Conservation (phyloP, 345 rosid species). For the Rhodomyrtus tomentosa region DNA sequence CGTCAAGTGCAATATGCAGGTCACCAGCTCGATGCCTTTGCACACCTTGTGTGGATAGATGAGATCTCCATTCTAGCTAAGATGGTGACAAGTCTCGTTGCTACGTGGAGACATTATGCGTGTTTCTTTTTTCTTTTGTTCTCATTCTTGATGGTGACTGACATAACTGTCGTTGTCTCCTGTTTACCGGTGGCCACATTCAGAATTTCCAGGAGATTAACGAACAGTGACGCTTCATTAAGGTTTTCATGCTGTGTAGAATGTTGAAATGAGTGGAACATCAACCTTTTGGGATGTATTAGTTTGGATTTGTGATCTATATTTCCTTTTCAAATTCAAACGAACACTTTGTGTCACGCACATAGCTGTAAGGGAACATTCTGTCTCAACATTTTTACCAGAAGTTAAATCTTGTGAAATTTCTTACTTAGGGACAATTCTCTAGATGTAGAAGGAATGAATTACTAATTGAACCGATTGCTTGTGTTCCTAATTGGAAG, state of each 20-base stretch:
- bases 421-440: neutral
- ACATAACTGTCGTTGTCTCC: neutral
- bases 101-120: neutral
- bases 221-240: neutral
- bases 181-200: neutral
- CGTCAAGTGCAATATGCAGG: constrained; percentile 99
- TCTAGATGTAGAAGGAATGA: neutral
- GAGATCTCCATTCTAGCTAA: neutral
- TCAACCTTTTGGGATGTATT: neutral
- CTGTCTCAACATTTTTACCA: neutral
- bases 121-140: neutral
- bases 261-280: neutral
- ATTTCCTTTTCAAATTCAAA: neutral
- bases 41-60: neutral
- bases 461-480: neutral
- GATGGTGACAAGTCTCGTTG: neutral
- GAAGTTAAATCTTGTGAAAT: neutral
- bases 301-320: neutral
- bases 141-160: neutral
- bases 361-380: neutral
- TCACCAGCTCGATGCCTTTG: neutral
- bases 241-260: neutral
- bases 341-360: neutral
- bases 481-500: neutral
- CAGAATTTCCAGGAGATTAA: neutral